These are phyloP conservation scores for Diplodia mutila DNA, from an alignment of 2,329 filamentous ascomycete genomes.

Conservation along the genomic window DNA sequence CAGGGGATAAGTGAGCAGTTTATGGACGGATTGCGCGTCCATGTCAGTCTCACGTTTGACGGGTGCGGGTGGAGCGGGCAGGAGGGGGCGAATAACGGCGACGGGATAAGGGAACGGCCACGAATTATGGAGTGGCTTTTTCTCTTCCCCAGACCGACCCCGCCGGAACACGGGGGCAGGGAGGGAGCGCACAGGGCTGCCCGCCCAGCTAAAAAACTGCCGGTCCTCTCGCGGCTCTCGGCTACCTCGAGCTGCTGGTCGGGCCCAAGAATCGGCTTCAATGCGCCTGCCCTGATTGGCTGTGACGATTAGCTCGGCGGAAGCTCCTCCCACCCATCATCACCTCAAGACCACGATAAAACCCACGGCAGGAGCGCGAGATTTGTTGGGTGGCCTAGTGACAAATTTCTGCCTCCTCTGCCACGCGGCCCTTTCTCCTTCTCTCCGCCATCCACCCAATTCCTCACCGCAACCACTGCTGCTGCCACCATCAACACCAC, in stretches of 20 bases:
- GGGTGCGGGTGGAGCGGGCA: background rate
- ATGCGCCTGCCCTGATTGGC: slow-evolving; percentile 3
- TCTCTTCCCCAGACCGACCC: background rate
- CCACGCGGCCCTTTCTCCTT: background rate
- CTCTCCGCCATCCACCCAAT: background rate
- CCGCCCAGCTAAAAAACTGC: background rate
- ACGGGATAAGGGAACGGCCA: background rate
- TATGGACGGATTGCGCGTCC: background rate
- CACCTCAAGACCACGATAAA: slow-evolving; percentile 5
- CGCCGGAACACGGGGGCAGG: background rate
- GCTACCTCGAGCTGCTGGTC: background rate
- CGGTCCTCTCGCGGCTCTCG: slow-evolving; percentile 22
- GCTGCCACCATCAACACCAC: background rate
- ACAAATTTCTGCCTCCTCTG: background rate
- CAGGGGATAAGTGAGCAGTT: background rate
- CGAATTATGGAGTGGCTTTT: background rate
- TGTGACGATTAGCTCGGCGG: background rate
- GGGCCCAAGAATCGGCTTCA: slow-evolving; percentile 18
- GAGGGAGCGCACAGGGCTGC: background rate
- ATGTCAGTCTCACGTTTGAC: background rate
- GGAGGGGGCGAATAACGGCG: background rate
- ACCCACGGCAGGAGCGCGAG: background rate
- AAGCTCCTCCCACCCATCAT: background rate
- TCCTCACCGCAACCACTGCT: background rate
- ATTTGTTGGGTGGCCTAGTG: background rate